Conservation (phyloP, 1,284 basidiomycete genomes). For the Melampsora medusae region DNA sequence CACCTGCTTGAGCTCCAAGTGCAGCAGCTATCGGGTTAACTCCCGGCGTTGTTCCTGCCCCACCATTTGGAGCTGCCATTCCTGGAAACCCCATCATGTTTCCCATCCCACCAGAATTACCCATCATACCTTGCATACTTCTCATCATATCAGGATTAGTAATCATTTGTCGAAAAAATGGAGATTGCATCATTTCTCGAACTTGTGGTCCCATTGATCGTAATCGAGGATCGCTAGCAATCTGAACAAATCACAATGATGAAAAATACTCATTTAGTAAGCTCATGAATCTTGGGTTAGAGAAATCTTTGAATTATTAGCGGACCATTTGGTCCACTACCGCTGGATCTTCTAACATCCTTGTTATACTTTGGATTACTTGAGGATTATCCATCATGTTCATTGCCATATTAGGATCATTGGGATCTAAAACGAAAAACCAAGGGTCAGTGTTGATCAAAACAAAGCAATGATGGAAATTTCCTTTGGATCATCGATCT, state of each 20-base stretch:
- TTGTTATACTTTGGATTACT: constrained; percentile 34
- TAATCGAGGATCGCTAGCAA: constrained; percentile 76
- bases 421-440: constrained; percentile 18
- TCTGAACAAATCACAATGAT: constrained; percentile 57
- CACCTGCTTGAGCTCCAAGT: constrained; percentile 19
- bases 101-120: constrained; percentile 49
- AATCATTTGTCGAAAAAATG: constrained; percentile 72
- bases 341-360: constrained; percentile 62
- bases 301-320: neutral
- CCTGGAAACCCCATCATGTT: constrained; percentile 47
- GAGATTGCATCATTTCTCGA: constrained; percentile 67
- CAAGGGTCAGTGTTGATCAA: neutral
- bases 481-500: constrained; percentile 57
- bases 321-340: constrained; percentile 68
- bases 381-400: constrained; percentile 45
- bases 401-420: constrained; percentile 44
- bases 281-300: neutral
- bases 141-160: constrained; percentile 51
- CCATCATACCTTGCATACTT: constrained; percentile 46
- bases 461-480: constrained; percentile 27
- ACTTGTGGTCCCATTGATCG: constrained; percentile 74
- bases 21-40: constrained; percentile 38
- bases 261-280: neutral
- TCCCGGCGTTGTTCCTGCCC: constrained; percentile 52
- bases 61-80: constrained; percentile 63